These are phyloP conservation scores for Furcasterigmium sp. DNA, from an alignment of 2,329 filamentous ascomycete genomes.

Conservation along the genomic window DNA sequence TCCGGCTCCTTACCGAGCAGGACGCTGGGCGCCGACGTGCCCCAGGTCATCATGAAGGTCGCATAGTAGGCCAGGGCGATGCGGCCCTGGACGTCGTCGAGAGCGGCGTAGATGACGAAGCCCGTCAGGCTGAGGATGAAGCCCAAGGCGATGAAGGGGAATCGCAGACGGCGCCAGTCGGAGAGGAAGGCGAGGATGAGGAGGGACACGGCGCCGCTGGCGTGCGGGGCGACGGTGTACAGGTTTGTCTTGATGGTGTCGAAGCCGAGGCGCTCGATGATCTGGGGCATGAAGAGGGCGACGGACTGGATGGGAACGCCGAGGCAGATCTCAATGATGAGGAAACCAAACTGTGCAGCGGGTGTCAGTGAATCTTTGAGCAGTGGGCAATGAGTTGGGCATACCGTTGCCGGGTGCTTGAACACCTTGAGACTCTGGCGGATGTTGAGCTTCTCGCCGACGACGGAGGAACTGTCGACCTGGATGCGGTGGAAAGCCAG, in stretches of 20 bases:
- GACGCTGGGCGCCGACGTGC: conserved; percentile 12
- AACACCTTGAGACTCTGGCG: no score
- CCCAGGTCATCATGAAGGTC: conserved; percentile 16
- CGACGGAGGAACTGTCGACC: conserved; percentile 13
- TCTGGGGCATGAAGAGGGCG: conserved; percentile 49
- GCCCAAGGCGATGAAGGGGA: conserved; percentile 12
- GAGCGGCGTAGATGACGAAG: conserved; percentile 63
- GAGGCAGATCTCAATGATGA: conserved; percentile 54
- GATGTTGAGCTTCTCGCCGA: conserved; percentile 12
- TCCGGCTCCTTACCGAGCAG: no score
- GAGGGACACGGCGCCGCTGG: conserved; percentile 13
- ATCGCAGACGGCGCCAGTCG: conserved; percentile 34
- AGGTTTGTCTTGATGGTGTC: conserved; percentile 21
- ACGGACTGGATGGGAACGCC: conserved; percentile 54
- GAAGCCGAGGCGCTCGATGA: conserved; percentile 30
- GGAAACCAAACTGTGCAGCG: no score
- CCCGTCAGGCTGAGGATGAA: conserved; percentile 83
- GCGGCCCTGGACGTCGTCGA: conserved; percentile 42
- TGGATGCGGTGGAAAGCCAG: conserved; percentile 18
- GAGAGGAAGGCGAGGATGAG: conserved; percentile 12
- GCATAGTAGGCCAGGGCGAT: conserved; percentile 26
- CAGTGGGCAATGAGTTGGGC: no score
- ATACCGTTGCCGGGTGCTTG: conserved; percentile 18
- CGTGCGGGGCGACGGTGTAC: conserved; percentile 19
- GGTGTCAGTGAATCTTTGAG: no score